Evolutionary conservation across 2,329 filamentous ascomycete species (phyloP).

Genomic region (Paecilomyces sp.): DNA sequence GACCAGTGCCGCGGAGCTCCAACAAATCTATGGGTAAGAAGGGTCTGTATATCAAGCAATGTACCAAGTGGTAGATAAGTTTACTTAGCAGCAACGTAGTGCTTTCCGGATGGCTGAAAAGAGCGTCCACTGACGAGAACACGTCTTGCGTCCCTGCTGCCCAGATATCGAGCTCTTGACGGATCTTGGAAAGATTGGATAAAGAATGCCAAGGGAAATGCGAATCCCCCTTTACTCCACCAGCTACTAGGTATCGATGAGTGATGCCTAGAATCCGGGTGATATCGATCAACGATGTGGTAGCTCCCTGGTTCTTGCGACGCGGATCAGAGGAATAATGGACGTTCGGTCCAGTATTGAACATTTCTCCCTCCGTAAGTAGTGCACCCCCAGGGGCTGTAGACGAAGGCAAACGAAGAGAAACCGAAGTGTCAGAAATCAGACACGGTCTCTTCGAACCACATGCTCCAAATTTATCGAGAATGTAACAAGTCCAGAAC

Average conservation of each 20-base stretch:
- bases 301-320: constrained; percentile 67
- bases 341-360: constrained; percentile 69
- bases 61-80: constrained; percentile 77
- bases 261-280: constrained; percentile 74
- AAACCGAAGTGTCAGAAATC: constrained; percentile 67
- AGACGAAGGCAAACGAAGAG: constrained; percentile 70
- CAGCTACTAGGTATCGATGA: constrained; percentile 75
- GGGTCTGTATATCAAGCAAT: constrained; percentile 79
- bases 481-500: constrained; percentile 83
- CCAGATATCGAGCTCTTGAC: constrained; percentile 79
- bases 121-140: constrained; percentile 65
- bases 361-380: constrained; percentile 69
- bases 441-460: constrained; percentile 78
- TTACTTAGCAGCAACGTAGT: constrained; percentile 76
- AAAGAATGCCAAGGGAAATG: constrained; percentile 87
- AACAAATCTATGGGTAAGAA: constrained; percentile 79
- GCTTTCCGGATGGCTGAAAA: constrained; percentile 73
- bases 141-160: constrained; percentile 72
- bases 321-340: constrained; percentile 63
- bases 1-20: constrained; percentile 70
- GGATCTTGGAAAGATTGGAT: constrained; percentile 78
- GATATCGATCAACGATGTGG: constrained; percentile 77
- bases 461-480: constrained; percentile 75
- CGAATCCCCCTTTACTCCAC: constrained; percentile 80
- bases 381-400: constrained; percentile 54